Evolutionary conservation across 169 alveolate species (phyloP), one percentile per base, ranked within the genome.

Genomic region (Plasmodium sp.): DNA sequence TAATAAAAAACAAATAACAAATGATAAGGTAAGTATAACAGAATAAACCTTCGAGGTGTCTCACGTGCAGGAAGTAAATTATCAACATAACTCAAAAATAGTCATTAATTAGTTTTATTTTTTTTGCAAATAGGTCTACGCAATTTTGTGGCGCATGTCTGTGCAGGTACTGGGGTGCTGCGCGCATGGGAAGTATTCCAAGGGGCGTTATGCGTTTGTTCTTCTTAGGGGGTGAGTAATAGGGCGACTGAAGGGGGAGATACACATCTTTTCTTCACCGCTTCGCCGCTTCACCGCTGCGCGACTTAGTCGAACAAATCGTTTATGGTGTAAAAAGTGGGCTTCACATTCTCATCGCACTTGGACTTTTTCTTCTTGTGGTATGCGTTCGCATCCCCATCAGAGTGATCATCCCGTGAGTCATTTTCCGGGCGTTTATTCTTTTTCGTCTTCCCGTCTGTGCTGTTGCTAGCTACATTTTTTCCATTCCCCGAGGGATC

Each of bases 321-420:
- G 6, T 84, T 22, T 41, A 72, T 45, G 45, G 93, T 84, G 77
- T 84, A 84, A 84, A 84, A 84, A 18, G 84, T 74, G 33, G 93
- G 93, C 18, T 41, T 74, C 2, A 31, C 10, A 10, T 72, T 83
- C 18, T 16, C 34, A 4, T 84, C 84, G 41, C 51, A 45, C 77
- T 84, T 84, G 4, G 84, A 12, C 48, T 84, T 84, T 73, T 84
- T 84, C 31, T 74, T 84, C 54, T 84, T 72, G 73, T 84, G 71
- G 36, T 14, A 43, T 72, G 18, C 22, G 39, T 5, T 45, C 45
- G 51, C 93, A 72, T 84, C 67, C 48, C 45, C 51, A n/a, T 84
- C 39, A 43, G 58, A 7, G 39, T 27, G n/a, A 51, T n/a, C 34
- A 54, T 71, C 58, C 34, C 10, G 41, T 39, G 62, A 84, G 56